Evolutionary conservation across 139 green algal species (phyloP), one percentile per base, ranked within the genome.

Genomic region (Tetraselmis striata): DNA sequence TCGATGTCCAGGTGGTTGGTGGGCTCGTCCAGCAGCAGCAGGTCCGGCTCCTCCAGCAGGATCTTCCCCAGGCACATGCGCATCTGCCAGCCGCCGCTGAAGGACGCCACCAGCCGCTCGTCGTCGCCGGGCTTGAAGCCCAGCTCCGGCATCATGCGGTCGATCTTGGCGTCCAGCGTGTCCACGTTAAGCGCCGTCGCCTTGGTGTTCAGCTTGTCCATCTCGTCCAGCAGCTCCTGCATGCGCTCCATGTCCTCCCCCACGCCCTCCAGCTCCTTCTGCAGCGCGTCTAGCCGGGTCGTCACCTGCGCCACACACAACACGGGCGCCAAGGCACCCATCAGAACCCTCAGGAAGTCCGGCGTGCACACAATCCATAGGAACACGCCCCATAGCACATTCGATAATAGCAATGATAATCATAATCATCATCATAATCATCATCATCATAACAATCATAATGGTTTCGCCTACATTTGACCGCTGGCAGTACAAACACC

Each of bases 1-100:
- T 98, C 94, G 74, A 99, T 87, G 88, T 99, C 97, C 29, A 99
- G 86, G 81, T 99, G 97, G 89, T 99, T 99, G 80, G 97, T 99
- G 18, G 97, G 97, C 93, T 99, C 97, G 87, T 99, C 97, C 83
- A 98, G 88, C 78, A 98, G 88, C 85, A 98, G 88, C 78, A 98
- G 81, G 87, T 98, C 95, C 1, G 95, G 95, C 32, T 98, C 92
- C 90, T 97, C 92, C 85, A 99, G 91, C 86, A 99, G 90, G 84
- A 99, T 95, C 90, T 99, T 99, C 59, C 97, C 97, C 83, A 99
- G 87, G 82, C 94, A 98, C 93, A 99, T 98, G 31, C 97, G 90
- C 97, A 99, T 99, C 89, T 99, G 95, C 97, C 97, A 99, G 23
- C 97, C 97, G 26, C 97, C 97, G 32, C 87, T 92, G 87, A 93